Percentiles rank a stretch among this genome's conserved stretches.
Conservation (phyloP, 1,139 yeast species). For the Zygosaccharomyces sapae region DNA sequence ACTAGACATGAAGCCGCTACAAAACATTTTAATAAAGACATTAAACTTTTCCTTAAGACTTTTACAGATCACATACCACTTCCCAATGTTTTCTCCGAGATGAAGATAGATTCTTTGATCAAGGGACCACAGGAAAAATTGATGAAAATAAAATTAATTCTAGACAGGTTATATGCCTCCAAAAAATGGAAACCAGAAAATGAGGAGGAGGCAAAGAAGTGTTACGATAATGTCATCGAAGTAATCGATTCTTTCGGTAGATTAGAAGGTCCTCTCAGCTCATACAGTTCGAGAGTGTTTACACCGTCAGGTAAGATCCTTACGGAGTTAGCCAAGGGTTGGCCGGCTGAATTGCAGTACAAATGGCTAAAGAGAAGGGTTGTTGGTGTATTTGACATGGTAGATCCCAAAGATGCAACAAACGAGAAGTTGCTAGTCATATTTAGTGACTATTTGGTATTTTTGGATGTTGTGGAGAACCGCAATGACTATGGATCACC, state of each 20-base stretch:
- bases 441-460: constrained; percentile 74
- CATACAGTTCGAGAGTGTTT: constrained; percentile 62
- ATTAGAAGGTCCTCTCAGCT: constrained; percentile 39
- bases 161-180: constrained; percentile 51
- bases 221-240: constrained; percentile 52
- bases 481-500: constrained; percentile 25
- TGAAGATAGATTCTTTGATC: constrained; percentile 64
- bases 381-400: constrained; percentile 70
- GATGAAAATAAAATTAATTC: constrained; percentile 61
- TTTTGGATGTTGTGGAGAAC: constrained; percentile 47
- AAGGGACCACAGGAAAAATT: constrained; percentile 65
- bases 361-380: constrained; percentile 88
- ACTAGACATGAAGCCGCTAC: constrained; percentile 92
- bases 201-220: constrained; percentile 39
- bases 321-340: constrained; percentile 74
- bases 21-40: constrained; percentile 47
- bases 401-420: constrained; percentile 39
- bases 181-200: constrained; percentile 35
- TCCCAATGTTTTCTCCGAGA: constrained; percentile 44
- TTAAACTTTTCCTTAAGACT: constrained; percentile 35
- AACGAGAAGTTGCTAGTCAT: constrained; percentile 55
- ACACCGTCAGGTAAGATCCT: constrained; percentile 89
- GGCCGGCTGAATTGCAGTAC: constrained; percentile 84
- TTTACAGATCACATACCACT: constrained; percentile 29
- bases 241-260: constrained; percentile 82